phyloP scores from a whole-genome alignment of 257 asterid genomes.

The Solanum sejunctum region DNA sequence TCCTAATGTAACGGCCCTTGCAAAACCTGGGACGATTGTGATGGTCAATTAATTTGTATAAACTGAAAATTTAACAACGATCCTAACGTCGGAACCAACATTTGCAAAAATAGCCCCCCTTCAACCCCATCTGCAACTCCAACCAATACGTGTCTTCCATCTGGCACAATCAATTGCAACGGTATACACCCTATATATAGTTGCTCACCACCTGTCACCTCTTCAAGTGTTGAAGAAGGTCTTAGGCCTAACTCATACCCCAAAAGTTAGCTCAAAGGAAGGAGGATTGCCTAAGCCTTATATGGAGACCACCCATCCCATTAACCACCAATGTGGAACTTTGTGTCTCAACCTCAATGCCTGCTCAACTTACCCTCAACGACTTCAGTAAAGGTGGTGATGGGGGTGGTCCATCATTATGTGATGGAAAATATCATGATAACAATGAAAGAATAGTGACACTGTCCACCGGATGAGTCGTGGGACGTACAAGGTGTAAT shows the following conservation, averaged over 20 bases:
- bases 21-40: not conserved
- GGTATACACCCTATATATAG: not conserved
- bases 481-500: conserved; percentile 15
- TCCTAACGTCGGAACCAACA: not conserved
- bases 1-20: not conserved
- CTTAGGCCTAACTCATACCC: too few relatives aligned
- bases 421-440: conserved; percentile 15
- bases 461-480: conserved; percentile 36
- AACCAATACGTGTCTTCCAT: not conserved
- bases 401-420: conserved; percentile 23
- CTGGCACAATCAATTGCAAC: not conserved
- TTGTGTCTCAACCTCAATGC: too few relatives aligned
- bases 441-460: conserved; percentile 24
- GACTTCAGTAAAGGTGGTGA: conserved; percentile 31
- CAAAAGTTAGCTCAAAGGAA: too few relatives aligned
- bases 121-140: not conserved
- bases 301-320: too few relatives aligned
- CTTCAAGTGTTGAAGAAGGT: too few relatives aligned
- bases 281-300: too few relatives aligned
- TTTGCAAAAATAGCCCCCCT: not conserved
- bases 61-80: not conserved
- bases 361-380: conserved; percentile 27
- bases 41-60: not conserved
- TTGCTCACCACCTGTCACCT: conserved; percentile 28
- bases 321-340: too few relatives aligned